Conservation (phyloP, 192 early-diverging fungal genomes). For the Backusella parvicylindrica region DNA sequence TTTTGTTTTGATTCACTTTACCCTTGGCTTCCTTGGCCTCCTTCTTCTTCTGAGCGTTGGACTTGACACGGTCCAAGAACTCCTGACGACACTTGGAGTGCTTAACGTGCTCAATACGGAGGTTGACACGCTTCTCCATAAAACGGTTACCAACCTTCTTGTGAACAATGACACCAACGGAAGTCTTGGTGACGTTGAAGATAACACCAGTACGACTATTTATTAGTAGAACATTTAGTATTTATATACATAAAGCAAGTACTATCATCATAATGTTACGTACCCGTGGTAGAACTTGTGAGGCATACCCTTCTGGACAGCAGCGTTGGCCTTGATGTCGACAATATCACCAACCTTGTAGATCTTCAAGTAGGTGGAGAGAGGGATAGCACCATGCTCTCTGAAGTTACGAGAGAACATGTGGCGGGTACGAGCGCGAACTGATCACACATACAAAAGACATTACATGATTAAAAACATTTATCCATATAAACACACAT, state of each 20-base stretch:
- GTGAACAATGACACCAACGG: conserved; percentile 98
- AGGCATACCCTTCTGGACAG: conserved; percentile 99
- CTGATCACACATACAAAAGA: background rate
- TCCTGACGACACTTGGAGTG: conserved; percentile 99
- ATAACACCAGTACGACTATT: conserved; percentile 92
- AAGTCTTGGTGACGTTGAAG: conserved; percentile 99
- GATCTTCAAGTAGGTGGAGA: conserved; percentile 97
- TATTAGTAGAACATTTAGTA: background rate
- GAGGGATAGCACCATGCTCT: conserved; percentile 85
- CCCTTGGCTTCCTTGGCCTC: conserved; percentile 60
- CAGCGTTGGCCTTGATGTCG: conserved; percentile 99
- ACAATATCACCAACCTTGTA: conserved; percentile 99
- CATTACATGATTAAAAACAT: background rate
- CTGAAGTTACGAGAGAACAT: conserved; percentile 98
- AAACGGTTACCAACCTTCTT: conserved; percentile 98
- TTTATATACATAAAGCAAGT: too few relatives aligned
- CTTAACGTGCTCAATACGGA: conserved; percentile 98
- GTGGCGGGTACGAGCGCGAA: conserved; percentile 97
- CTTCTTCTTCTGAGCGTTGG: conserved; percentile 81
- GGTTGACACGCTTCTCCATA: conserved; percentile 98
- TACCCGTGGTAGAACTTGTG: conserved; percentile 99
- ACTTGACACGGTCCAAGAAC: conserved; percentile 96
- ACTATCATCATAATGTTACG: background rate
- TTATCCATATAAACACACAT: background rate
- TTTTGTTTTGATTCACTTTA: background rate